Base-by-base conservation (phyloP, 495 filamentous ascomycete genomes). In the Lentithecium fluviatile region DNA sequence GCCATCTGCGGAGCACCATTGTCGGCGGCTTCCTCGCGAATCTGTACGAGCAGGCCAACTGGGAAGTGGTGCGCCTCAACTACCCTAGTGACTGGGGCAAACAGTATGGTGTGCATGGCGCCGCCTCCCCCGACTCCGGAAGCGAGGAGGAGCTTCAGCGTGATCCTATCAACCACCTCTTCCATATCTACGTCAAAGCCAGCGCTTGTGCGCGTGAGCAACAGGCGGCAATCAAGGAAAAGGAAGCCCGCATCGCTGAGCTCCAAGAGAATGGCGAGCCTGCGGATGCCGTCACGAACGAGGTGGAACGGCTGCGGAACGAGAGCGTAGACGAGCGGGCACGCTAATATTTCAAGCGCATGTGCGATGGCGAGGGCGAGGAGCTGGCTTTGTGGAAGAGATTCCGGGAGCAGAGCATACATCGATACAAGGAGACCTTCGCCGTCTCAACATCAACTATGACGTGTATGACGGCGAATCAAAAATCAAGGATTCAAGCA, bases 401-500 rank as follows among this genome's bases (percentile, higher is more conserved):
- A 19, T 98, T 97, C 80, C 83, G 94, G 71, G 88, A 95, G 45
- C 80, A 97, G 81, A 62, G 60, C 19, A 70, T 70, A 34, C 58
- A 65, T 21, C 65, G 57, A 34, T 70, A 70, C 58, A 68, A 68
- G 56, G 12, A 70, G 45, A 68, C 68, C 6, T 70, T 68, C 45
- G 68, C 68, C 45, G 68, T 6, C 58, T 70, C 85, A 92, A 96
- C 75, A 98, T 98, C 70, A 79, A 85, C 58, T 98, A 93, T 67
- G 92, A 97, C 71, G 86, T 90, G 52, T 98, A 98, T 78, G 88
- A 87, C 34, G 93, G 93, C 34, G 94, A 98, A 75, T 92, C 88
- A 13, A 89, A 95, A 70, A 88, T 98, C 51, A 83, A 84, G 56
- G 82, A 87, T 62, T 58, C 89, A 69, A 84, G 83, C 62, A 96